Percentiles rank a stretch among this genome's conserved stretches.
These are phyloP conservation scores for Larix sibirica DNA, from an alignment of 83 land plant species.

Conservation along the genomic window DNA sequence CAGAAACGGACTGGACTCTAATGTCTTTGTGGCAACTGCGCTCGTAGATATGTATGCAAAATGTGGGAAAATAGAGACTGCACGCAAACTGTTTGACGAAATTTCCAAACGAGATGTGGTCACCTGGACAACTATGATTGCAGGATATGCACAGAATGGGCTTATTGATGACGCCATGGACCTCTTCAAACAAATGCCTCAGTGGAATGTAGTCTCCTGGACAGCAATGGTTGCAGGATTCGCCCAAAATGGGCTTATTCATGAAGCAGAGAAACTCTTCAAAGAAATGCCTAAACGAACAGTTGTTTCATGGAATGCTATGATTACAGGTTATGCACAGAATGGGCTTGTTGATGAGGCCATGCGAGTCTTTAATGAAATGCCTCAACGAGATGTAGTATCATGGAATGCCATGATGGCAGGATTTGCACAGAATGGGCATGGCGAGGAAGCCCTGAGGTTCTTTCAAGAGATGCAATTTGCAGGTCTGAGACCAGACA, in stretches of 20 bases:
- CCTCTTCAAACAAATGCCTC: neutral
- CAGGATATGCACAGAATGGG: neutral
- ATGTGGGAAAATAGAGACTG: neutral
- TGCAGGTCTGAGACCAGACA: neutral
- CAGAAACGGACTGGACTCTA: neutral
- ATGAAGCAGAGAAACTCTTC: neutral
- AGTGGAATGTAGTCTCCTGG: neutral
- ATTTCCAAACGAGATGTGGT: neutral
- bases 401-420: no score
- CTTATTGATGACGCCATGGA: neutral
- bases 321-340: neutral
- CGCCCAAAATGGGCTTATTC: neutral
- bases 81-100: neutral
- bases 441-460: neutral
- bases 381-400: neutral
- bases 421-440: no score
- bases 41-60: conserved; percentile 23
- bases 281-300: neutral
- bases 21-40: conserved; percentile 9
- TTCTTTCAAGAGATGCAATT: neutral
- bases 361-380: neutral
- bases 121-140: neutral
- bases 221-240: neutral
- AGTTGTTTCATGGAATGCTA: neutral
- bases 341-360: neutral